Conservation (phyloP, 768 basidiomycete species). For the Boletus rubropictus region DNA sequence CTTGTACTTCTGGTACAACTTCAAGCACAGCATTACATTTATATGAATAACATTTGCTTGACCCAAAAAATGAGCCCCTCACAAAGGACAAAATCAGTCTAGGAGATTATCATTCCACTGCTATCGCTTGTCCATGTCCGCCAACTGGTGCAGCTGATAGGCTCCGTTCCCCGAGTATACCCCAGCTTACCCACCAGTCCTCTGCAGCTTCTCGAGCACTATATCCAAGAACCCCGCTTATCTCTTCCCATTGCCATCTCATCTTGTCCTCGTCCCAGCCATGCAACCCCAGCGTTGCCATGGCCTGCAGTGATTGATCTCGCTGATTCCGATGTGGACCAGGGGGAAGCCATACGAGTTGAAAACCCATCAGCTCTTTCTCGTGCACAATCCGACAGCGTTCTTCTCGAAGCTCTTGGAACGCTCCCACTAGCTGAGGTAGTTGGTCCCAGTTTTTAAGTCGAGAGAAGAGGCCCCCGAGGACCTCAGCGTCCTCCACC, state of each 20-base stretch:
- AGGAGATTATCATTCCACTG: neutral
- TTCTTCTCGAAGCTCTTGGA: conserved; percentile 49
- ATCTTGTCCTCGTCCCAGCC: conserved; percentile 44
- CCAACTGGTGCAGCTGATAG: neutral
- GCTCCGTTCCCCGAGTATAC: conserved; percentile 36
- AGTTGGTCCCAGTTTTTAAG: conserved; percentile 41
- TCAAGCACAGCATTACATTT: neutral
- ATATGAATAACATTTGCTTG: conserved; percentile 1
- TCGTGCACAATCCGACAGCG: conserved; percentile 37
- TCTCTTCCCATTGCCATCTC: conserved; percentile 45
- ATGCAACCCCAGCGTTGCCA: conserved; percentile 13
- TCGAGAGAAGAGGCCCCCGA: conserved; percentile 32
- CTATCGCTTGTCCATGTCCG: neutral
- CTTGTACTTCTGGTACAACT: conserved; percentile 2
- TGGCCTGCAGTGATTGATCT: conserved; percentile 31
- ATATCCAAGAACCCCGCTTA: conserved; percentile 43
- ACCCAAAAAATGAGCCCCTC: conserved; percentile 1
- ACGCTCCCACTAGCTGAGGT: conserved; percentile 44
- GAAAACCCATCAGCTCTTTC: conserved; percentile 38
- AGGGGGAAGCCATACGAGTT: conserved; percentile 36
- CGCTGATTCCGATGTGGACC: conserved; percentile 40
- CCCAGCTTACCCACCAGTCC: conserved; percentile 59
- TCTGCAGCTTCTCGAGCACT: conserved; percentile 50
- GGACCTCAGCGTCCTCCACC: conserved; percentile 27
- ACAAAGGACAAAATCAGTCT: neutral